Percentiles rank a stretch among this genome's conserved stretches.
These are phyloP conservation scores for Candida tetrigidarum DNA, from an alignment of 1,139 yeast genomes.

Conservation along the genomic window DNA sequence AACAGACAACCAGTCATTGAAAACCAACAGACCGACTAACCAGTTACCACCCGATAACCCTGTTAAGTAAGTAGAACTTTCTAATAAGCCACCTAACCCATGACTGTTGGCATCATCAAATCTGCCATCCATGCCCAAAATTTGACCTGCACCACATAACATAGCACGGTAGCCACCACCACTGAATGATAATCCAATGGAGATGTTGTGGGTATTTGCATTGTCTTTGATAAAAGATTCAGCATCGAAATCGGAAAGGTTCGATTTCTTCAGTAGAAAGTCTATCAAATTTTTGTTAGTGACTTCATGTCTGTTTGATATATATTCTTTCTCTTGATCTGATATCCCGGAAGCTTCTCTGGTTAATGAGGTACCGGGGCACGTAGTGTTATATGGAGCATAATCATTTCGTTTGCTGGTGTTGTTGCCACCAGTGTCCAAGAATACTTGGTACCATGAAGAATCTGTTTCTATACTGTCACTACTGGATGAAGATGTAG, in stretches of 20 bases:
- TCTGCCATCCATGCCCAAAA: conserved; percentile 41
- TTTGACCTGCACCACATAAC: conserved; percentile 48
- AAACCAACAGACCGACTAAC: conserved; percentile 43
- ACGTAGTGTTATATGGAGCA: conserved; percentile 29
- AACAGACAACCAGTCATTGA: conserved; percentile 45
- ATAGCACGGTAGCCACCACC: conserved; percentile 54
- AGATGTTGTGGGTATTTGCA: conserved; percentile 33
- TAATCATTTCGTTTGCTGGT: conserved; percentile 24
- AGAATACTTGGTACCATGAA: conserved; percentile 4
- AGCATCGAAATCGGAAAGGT: conserved; percentile 39
- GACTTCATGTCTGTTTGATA: not conserved
- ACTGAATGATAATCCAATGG: conserved; percentile 47
- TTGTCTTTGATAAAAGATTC: conserved; percentile 29
- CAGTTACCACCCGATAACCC: conserved; percentile 52
- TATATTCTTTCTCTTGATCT: conserved; percentile 3
- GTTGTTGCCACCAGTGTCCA: not conserved
- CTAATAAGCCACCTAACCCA: conserved; percentile 47
- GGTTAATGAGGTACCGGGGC: conserved; percentile 23
- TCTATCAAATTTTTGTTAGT: conserved; percentile 37
- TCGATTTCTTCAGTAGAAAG: conserved; percentile 36
- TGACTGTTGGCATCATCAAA: conserved; percentile 26
- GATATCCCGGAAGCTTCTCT: conserved; percentile 2
- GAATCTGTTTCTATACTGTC: conserved; percentile 3
- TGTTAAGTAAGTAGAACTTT: conserved; percentile 40
- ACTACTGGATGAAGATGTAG: not conserved